Evolutionary conservation across 2,329 filamentous ascomycete genomes (phyloP).

Genomic region (Xylariaceae sp.): DNA sequence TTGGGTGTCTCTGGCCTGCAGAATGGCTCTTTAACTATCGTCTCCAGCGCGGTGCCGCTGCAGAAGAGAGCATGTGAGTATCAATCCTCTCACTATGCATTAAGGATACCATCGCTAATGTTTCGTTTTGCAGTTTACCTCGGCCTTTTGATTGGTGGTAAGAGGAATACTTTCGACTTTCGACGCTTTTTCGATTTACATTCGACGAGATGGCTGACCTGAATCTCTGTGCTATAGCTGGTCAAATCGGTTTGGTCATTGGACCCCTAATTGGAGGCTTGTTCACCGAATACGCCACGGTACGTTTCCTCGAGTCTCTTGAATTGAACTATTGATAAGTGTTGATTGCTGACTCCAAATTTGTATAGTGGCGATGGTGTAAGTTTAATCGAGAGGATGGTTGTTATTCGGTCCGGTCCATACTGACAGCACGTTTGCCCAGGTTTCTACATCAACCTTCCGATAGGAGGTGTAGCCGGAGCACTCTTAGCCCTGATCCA

Average conservation of each 20-base stretch:
- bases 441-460: conserved; percentile 41
- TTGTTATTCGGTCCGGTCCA: conserved; percentile 5
- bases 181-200: background rate
- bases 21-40: conserved; percentile 49
- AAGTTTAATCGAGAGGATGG: background rate
- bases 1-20: conserved; percentile 47
- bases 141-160: conserved; percentile 45
- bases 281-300: conserved; percentile 19
- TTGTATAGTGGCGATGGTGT: conserved; percentile 18
- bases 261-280: conserved; percentile 21
- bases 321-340: background rate
- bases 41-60: conserved; percentile 37
- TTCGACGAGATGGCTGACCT: conserved; percentile 1
- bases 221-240: conserved; percentile 4
- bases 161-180: conserved; percentile 37
- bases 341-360: background rate
- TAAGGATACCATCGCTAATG: conserved; percentile 1
- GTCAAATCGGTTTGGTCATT: conserved; percentile 15
- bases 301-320: background rate
- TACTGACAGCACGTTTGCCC: conserved; percentile 28
- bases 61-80: conserved; percentile 37
- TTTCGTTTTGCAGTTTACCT: conserved; percentile 13
- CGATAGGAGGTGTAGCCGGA: conserved; percentile 37
- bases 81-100: background rate
- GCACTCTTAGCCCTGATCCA: conserved; percentile 31